These are phyloP conservation scores for Angophora floribunda DNA, from an alignment of 345 rosid species.

Conservation along the genomic window DNA sequence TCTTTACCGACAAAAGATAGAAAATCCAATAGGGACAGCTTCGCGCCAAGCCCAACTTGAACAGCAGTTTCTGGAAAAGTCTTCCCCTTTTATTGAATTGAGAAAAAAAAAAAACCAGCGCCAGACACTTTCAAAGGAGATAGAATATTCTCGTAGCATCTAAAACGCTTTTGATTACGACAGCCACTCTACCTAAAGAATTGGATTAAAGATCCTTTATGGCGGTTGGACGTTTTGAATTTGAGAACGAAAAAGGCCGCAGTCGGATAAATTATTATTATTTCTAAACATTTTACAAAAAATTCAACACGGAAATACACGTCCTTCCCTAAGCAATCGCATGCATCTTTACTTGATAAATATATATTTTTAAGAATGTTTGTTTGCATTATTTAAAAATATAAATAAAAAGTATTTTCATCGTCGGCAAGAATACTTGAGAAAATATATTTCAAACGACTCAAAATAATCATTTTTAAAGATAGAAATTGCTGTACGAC, in stretches of 20 bases:
- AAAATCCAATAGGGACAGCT: neutral
- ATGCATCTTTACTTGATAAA: neutral
- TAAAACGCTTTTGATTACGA: neutral
- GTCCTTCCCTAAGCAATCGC: neutral
- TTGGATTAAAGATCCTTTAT: neutral
- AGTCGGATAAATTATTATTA: neutral
- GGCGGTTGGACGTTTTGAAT: neutral
- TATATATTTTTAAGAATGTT: no score
- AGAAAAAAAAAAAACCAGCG: neutral
- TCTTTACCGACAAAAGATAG: neutral
- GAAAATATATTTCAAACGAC: rapidly evolving
- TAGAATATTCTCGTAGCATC: neutral
- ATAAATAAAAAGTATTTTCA: neutral
- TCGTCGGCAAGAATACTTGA: rapidly evolving
- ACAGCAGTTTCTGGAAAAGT: neutral
- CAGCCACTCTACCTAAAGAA: neutral
- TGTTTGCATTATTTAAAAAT: no score
- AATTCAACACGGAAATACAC: neutral
- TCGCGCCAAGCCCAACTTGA: neutral
- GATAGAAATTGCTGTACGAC: neutral
- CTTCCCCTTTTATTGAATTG: neutral
- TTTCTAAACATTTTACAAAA: neutral
- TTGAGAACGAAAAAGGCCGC: neutral
- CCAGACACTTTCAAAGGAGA: neutral
- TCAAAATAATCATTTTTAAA: neutral